Conservation (phyloP, 495 filamentous ascomycete species). For the Jackrogersella minutella region DNA sequence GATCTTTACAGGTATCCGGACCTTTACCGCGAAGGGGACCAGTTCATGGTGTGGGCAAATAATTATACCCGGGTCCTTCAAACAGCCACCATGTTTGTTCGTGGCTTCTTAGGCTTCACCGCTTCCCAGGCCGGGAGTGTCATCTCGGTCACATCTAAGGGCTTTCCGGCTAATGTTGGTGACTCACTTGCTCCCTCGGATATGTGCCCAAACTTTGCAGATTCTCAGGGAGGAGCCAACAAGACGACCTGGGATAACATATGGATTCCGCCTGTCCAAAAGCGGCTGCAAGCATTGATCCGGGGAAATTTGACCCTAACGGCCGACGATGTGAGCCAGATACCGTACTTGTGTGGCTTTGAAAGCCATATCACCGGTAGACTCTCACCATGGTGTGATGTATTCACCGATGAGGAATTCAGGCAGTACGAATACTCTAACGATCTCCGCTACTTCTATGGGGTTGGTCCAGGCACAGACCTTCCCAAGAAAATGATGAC, state of each 20-base stretch:
- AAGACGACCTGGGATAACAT: conserved; percentile 51
- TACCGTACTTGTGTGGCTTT: conserved; percentile 69
- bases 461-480: conserved; percentile 60
- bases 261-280: conserved; percentile 59
- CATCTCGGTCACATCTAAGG: conserved; percentile 58
- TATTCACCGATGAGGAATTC: conserved; percentile 62
- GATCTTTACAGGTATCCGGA: conserved; percentile 52
- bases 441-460: conserved; percentile 68
- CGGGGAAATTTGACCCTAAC: conserved; percentile 59
- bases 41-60: conserved; percentile 66
- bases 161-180: conserved; percentile 51
- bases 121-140: conserved; percentile 58
- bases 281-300: conserved; percentile 58
- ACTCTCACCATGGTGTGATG: conserved; percentile 61
- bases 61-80: conserved; percentile 62
- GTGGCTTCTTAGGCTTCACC: conserved; percentile 60
- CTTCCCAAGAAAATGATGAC: conserved; percentile 58
- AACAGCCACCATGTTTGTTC: conserved; percentile 61
- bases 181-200: conserved; percentile 66
- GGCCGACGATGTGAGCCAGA: conserved; percentile 57
- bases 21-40: conserved; percentile 63
- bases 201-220: conserved; percentile 60
- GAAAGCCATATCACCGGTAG: conserved; percentile 66
- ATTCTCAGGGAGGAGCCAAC: conserved; percentile 53
- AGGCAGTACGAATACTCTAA: conserved; percentile 65